phyloP scores from a whole-genome alignment of 805 yeast genomes.

The Nakazawaea wickerhamii region DNA sequence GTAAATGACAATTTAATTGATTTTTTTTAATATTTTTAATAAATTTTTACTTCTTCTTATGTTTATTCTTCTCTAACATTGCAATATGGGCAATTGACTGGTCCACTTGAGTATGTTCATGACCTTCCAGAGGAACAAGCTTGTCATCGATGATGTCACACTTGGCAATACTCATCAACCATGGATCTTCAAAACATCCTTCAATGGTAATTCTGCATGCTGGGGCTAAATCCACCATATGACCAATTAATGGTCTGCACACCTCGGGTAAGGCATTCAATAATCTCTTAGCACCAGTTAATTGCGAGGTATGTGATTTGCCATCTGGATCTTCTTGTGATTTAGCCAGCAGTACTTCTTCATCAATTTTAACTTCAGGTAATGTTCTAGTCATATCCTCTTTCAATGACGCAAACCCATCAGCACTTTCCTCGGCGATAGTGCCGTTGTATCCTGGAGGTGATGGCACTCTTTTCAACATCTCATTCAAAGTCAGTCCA shows the following conservation, averaged over 20 bases:
- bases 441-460: constrained; percentile 29
- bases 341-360: background rate
- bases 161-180: constrained; percentile 61
- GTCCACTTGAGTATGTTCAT: constrained; percentile 83
- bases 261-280: constrained; percentile 67
- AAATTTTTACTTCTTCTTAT: constrained; percentile 29
- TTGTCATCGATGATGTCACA: constrained; percentile 54
- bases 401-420: constrained; percentile 9
- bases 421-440: constrained; percentile 13
- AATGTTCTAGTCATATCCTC: constrained; percentile 9
- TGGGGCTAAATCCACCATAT: constrained; percentile 82
- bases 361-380: constrained; percentile 14
- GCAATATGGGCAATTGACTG: constrained; percentile 96
- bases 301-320: constrained; percentile 49
- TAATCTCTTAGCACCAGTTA: constrained; percentile 68
- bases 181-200: constrained; percentile 66
- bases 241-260: constrained; percentile 58
- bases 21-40: background rate
- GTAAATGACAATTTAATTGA: no score
- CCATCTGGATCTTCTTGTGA: constrained; percentile 19
- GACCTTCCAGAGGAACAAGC: constrained; percentile 47
- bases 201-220: constrained; percentile 81
- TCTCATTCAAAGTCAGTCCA: constrained; percentile 59
- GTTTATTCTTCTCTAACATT: constrained; percentile 79
- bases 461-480: constrained; percentile 50